phyloP scores from a whole-genome alignment of 78 protist species.

The Dictyostelium firmibasis region DNA sequence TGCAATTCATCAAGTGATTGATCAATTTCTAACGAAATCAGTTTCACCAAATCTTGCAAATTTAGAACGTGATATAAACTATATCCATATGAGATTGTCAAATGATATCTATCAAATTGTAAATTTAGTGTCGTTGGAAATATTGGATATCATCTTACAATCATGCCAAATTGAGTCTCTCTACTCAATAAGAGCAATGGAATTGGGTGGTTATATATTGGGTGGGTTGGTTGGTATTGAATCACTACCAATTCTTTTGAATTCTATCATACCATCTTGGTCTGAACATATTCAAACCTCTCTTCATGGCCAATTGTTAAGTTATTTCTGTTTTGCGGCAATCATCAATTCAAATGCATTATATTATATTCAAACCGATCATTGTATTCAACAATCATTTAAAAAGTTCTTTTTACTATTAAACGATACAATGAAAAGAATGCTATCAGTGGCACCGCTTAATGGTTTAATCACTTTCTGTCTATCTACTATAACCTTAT shows the following conservation, averaged over 20 bases:
- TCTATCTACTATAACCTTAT: constrained; percentile 5
- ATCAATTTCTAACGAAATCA: background rate
- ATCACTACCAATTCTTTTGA: constrained; percentile 47
- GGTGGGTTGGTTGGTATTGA: constrained; percentile 59
- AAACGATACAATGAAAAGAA: constrained; percentile 22
- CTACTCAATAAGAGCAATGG: constrained; percentile 6
- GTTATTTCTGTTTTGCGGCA: constrained; percentile 6
- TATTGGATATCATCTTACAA: background rate
- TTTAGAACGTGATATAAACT: background rate
- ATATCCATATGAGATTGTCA: background rate
- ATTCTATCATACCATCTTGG: constrained; percentile 50
- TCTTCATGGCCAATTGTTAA: constrained; percentile 2
- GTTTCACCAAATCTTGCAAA: background rate
- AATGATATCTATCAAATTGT: background rate
- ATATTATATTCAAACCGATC: constrained; percentile 23
- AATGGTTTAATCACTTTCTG: constrained; percentile 7
- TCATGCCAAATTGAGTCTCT: background rate
- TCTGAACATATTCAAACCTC: constrained; percentile 29
- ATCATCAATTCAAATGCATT: constrained; percentile 19
- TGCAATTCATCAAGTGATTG: constrained; percentile 12
- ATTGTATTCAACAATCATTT: background rate
- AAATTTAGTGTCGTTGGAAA: background rate
- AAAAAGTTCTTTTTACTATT: background rate
- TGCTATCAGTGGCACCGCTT: background rate
- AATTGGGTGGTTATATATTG: constrained; percentile 59